Base-by-base conservation (phyloP, 495 filamentous ascomycete genomes). In the Clohesyomyces aquaticus region DNA sequence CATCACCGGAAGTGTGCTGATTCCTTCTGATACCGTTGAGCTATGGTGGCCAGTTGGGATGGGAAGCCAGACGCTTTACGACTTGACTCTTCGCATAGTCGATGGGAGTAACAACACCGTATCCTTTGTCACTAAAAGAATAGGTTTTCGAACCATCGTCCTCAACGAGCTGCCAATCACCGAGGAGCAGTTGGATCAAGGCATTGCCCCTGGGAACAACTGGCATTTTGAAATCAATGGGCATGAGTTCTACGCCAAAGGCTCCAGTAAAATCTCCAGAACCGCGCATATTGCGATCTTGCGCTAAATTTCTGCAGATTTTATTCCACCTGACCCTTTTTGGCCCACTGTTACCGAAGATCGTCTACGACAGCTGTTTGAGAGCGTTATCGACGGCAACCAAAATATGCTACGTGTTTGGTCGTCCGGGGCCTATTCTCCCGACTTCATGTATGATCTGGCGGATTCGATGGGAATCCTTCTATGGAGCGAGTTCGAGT, bases 221-320 rank as follows among this genome's bases (percentile, higher is more conserved):
- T 89, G 85, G 82, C 85, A 88, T 67, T 89, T 89, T 60, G 85
- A 88, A 68, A 77, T 88, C 43, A 89, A 89, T 55, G 86, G 86
- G 4, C 81, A 84, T 52, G 82, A 85, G 22, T 87, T 89, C 65
- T 89, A 87, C 65, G 85, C 83, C 0, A 88, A 89, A 61, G 85
- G 55, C 8, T 60, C 63, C 18, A 59, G 38, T 58, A 61, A 18
- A n/a, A n/a, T n/a, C n/a, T n/a, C n/a, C n/a, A n/a, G n/a, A n/a
- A n/a, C n/a, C n/a, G n/a, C n/a, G n/a, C n/a, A n/a, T n/a, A n/a
- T n/a, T 38, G 6, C 14, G 14, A 6, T 14, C 32, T 38, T 38
- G 14, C 6, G 32, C 32, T 38, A 14, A 38, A 6, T 38, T 6
- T 38, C 6, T 1, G 43, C 14, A 61, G 58, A 88, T 52, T 80